Evolutionary conservation across 805 yeast species (phyloP).

Genomic region (Scheffersomyces stipitis): DNA sequence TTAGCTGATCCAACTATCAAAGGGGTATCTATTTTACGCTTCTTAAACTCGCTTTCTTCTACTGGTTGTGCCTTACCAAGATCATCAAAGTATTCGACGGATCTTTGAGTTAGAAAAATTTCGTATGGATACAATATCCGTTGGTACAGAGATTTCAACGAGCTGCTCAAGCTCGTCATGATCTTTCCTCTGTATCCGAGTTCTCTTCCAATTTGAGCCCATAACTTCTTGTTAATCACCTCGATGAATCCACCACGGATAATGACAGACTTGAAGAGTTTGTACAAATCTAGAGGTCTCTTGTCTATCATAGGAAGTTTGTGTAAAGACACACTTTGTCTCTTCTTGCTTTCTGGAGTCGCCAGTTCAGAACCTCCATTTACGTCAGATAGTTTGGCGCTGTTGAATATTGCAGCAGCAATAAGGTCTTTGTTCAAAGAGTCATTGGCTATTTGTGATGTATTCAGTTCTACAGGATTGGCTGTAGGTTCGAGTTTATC

Average conservation of each 20-base stretch:
- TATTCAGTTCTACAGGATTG: constrained; percentile 1
- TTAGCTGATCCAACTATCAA: constrained; percentile 46
- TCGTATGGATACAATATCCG: constrained; percentile 39
- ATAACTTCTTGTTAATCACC: constrained; percentile 64
- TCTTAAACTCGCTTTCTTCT: neutral
- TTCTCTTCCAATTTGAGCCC: constrained; percentile 86
- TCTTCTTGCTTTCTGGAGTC: constrained; percentile 1
- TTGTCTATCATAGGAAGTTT: constrained; percentile 69
- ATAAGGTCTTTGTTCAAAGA: neutral
- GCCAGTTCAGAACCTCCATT: neutral
- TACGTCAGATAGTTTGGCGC: neutral
- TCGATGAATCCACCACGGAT: constrained; percentile 64
- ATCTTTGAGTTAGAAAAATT: constrained; percentile 14
- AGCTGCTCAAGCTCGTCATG: constrained; percentile 68
- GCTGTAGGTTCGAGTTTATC: too few species aligned
- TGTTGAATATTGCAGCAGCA: neutral
- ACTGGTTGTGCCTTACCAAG: constrained; percentile 5
- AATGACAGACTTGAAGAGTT: constrained; percentile 56
- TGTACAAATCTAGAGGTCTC: constrained; percentile 62
- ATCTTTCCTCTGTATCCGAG: constrained; percentile 72
- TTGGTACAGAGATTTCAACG: constrained; percentile 60
- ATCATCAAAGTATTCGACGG: neutral
- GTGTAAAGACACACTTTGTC: constrained; percentile 18
- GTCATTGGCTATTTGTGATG: constrained; percentile 1
- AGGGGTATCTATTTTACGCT: constrained; percentile 22